phyloP scores from a whole-genome alignment of 306 rosid genomes.

The Lathyrus sativus region DNA sequence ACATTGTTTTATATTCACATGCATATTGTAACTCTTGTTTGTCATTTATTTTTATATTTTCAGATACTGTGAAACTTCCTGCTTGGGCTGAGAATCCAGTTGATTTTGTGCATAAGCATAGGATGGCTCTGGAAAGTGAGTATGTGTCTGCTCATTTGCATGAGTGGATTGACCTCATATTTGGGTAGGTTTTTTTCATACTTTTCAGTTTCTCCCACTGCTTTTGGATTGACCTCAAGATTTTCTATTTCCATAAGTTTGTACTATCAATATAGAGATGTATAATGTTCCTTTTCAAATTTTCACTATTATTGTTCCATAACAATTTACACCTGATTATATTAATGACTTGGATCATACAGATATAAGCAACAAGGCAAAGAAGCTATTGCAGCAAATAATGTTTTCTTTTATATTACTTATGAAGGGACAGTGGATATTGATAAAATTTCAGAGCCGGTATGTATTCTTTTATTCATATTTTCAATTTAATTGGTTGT shows the following conservation, averaged over 20 bases:
- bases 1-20: conserved; percentile 19
- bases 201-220: conserved; percentile 7
- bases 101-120: conserved; percentile 97
- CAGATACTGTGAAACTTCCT: conserved; percentile 88
- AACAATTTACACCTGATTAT: conserved; percentile 29
- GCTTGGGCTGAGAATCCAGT: conserved; percentile 90
- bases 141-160: conserved; percentile 89
- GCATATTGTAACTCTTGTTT: conserved; percentile 35
- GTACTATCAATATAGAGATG: conserved; percentile 27
- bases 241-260: conserved; percentile 37
- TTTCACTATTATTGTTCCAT: conserved; percentile 36
- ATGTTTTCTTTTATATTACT: conserved; percentile 90
- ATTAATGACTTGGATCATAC: conserved; percentile 45
- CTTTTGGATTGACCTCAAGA: background rate
- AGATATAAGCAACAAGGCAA: conserved; percentile 95
- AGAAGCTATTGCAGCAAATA: conserved; percentile 87
- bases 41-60: conserved; percentile 35
- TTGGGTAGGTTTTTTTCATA: conserved; percentile 62
- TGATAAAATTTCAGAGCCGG: conserved; percentile 92
- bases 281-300: conserved; percentile 29
- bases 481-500: conserved; percentile 28
- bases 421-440: conserved; percentile 95
- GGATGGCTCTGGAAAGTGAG: conserved; percentile 96
- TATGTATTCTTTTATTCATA: conserved; percentile 50
- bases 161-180: conserved; percentile 98